Evolutionary conservation across 768 basidiomycete genomes (phyloP), one percentile per base, ranked within the genome.

Genomic region (Glaciozyma antarctica): DNA sequence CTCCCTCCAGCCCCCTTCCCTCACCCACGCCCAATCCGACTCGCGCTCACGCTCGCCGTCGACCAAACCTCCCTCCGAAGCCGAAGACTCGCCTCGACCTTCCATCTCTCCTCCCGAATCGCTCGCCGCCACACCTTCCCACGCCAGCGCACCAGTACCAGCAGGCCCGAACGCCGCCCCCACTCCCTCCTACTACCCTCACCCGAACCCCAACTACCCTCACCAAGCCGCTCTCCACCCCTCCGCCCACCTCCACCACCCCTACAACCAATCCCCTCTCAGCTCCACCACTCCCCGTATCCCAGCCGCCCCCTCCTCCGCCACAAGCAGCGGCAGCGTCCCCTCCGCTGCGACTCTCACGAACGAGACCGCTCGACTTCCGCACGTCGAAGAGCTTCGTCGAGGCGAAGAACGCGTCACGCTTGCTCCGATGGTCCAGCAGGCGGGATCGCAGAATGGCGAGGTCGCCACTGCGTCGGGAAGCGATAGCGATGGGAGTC

Each of bases 1-100:
- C 12, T 58, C 43, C 28, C 55, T 44, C 60, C 55, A 34, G 8
- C 51, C 54, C 26, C 53, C 64, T 8, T 44, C 64, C 22, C 44
- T 62, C 63, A 57, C 65, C 13, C 68, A 69, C 55, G 68, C 68
- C 1, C 68, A 69, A 48, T 65, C 64, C 26, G 63, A 70, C 58
- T 66, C 68, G 52, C 59, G 68, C n/a, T 65, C 68, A 6, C 58
- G 60, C 21, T 64, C 68, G 9, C 44, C 56, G 26, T 32, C 24
- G 34, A 38, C 10, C 53, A 24, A 8, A 48, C 26, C 43, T 12
- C 38, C 38, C 7, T 12, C 63, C 51, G 51, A 59, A 51, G 12
- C 49, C 58, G n/a, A 34, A 56, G 28, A 54, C 7, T 30, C 28
- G 28, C 34, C 61, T 47, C 48, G n/a, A 41, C 13, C 38, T 15